Conservation (phyloP, 306 rosid genomes). For the Vicia villosa region DNA sequence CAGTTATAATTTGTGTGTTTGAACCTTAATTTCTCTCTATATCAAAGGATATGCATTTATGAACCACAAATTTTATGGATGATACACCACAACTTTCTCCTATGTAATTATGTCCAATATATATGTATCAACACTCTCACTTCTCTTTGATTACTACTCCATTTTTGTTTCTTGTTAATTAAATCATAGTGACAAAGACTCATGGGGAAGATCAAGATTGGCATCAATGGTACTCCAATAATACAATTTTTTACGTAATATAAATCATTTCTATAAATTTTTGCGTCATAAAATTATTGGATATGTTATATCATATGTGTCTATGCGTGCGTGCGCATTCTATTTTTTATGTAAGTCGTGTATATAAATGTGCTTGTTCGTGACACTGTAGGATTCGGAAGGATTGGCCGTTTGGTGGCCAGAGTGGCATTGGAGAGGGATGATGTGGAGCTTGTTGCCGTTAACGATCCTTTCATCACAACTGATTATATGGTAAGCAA, state of each 20-base stretch:
- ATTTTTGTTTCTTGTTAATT: background rate
- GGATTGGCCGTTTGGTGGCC: slow-evolving; percentile 68
- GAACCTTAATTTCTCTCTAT: slow-evolving; percentile 31
- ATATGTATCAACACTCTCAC: background rate
- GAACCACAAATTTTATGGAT: background rate
- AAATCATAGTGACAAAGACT: background rate
- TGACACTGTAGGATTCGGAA: slow-evolving; percentile 62
- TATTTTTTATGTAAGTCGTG: background rate
- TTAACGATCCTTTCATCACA: slow-evolving; percentile 63
- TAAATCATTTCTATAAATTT: background rate
- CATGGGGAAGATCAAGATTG: slow-evolving; percentile 78
- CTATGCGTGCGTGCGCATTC: background rate
- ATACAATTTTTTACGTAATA: background rate
- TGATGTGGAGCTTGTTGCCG: slow-evolving; percentile 66
- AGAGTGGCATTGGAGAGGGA: slow-evolving; percentile 70
- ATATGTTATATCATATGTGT: background rate
- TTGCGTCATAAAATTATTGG: background rate
- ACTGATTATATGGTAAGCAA: slow-evolving; percentile 57
- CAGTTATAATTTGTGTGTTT: background rate
- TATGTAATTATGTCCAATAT: background rate
- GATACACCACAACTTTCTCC: slow-evolving; percentile 1
- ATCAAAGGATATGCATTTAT: background rate
- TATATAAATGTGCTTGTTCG: background rate
- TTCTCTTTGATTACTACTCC: background rate
- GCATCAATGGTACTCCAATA: slow-evolving; percentile 66